Conservation (phyloP, 306 rosid genomes). For the Lathyrus aphaca region DNA sequence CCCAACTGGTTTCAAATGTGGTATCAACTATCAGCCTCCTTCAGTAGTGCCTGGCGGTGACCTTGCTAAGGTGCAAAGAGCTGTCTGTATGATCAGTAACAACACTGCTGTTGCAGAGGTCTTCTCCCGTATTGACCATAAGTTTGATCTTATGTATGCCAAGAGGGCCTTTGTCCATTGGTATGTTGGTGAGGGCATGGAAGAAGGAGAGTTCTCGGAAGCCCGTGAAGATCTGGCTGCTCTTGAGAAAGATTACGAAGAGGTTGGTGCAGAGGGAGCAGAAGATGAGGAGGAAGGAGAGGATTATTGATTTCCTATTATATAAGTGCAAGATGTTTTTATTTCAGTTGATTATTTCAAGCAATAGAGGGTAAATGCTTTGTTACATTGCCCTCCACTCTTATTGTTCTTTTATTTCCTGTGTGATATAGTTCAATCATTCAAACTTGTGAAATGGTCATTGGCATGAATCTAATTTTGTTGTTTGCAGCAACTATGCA, state of each 20-base stretch:
- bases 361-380: constrained; percentile 44
- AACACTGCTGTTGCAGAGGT: constrained; percentile 99
- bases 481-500: constrained; percentile 45
- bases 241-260: constrained; percentile 99
- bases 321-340: constrained; percentile 35
- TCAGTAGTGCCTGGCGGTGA: constrained; percentile 95
- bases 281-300: constrained; percentile 88
- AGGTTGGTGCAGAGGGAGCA: constrained; percentile 93
- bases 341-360: constrained; percentile 34
- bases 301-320: constrained; percentile 53
- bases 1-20: constrained; percentile 98
- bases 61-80: constrained; percentile 96
- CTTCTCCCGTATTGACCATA: constrained; percentile 97
- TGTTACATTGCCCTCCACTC: constrained; percentile 43
- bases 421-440: constrained; percentile 51
- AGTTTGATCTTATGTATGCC: constrained; percentile 97
- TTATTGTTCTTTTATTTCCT: constrained; percentile 38
- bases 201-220: constrained; percentile 99
- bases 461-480: constrained; percentile 36
- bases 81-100: constrained; percentile 99
- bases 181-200: constrained; percentile 99
- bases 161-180: constrained; percentile 99
- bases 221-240: constrained; percentile 99
- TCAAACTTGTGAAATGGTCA: constrained; percentile 46
- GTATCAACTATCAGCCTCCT: constrained; percentile 98